Base-by-base conservation (phyloP, 2,329 filamentous ascomycete genomes). In the Thelonectria discophora region DNA sequence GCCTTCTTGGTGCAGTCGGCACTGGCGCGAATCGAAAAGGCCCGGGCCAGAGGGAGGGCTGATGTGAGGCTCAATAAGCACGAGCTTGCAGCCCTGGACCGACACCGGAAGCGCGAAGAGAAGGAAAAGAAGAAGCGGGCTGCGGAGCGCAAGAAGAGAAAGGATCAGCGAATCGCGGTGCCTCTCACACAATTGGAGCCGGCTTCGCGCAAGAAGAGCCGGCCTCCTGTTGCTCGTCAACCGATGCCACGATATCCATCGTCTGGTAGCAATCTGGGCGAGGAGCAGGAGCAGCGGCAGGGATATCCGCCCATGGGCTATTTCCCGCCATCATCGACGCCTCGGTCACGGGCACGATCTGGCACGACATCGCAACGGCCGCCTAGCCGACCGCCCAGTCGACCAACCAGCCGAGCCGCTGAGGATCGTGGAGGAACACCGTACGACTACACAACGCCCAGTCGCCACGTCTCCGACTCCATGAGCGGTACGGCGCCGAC, bases 61-160 rank as follows among this genome's bases (percentile, higher is more conserved):
- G 91, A 96, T 59, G 92, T 97, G 58, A 90, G 89, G 74, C 84
- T 98, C 65, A 93, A 86, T 69, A 86, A 89, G 71, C 88, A 90
- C 55, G 94, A 97, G 76, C 81, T 97, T 69, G 90, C 89, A 64
- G 93, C 93, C 48, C 82, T 97, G 68, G 90, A 94, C 73, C 86
- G 88, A 65, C 83, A 85, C 70, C 80, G 85, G 64, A 86, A 88
- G 74, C 86, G 89, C 60, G 79, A 88, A 69, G 80, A 84, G 67
- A 80, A 81, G 34, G 78, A 69, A 37, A 71, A 74, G 69, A 69
- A 62, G 43, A 64, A 72, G 43, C 75, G 74, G 46, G 72, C 73
- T 24, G 72, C 72, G 53, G 75, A 76, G 20, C 71, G 75, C 66
- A 80, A 73, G 70, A 77, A 76, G 69, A 74, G 74, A 46, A 81